Percentiles rank a stretch among this genome's conserved stretches.
These are phyloP conservation scores for Gentiana dahurica DNA, from an alignment of 257 asterid species.

Conservation along the genomic window DNA sequence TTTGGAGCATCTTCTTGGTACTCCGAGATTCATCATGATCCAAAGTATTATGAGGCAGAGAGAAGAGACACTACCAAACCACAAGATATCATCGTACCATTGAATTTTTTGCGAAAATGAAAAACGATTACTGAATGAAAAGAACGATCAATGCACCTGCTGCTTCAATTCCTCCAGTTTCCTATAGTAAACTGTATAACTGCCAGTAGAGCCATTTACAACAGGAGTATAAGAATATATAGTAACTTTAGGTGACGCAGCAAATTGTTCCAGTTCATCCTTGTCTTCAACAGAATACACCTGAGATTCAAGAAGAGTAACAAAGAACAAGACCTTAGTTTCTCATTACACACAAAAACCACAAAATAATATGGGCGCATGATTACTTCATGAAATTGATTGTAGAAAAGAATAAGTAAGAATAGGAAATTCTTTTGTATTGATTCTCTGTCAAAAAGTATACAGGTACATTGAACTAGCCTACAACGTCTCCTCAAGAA, in stretches of 20 bases:
- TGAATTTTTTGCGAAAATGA: conserved; percentile 2
- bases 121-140: conserved; percentile 15
- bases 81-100: conserved; percentile 12
- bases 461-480: too few relatives aligned
- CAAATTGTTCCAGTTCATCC: conserved; percentile 57
- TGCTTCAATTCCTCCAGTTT: conserved; percentile 68
- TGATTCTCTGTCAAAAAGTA: too few relatives aligned
- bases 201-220: conserved; percentile 22
- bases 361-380: background rate
- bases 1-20: conserved; percentile 50
- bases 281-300: conserved; percentile 78
- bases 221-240: conserved; percentile 49
- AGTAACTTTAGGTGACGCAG: conserved; percentile 62
- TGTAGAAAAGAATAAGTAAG: too few relatives aligned
- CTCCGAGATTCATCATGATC: conserved; percentile 45
- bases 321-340: conserved; percentile 5
- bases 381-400: background rate
- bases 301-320: conserved; percentile 25
- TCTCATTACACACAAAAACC: background rate
- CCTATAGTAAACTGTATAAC: conserved; percentile 22
- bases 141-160: conserved; percentile 42
- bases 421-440: too few relatives aligned
- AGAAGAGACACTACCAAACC: conserved; percentile 44
- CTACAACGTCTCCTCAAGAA: too few relatives aligned
- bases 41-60: conserved; percentile 27